These are phyloP conservation scores for Leucocoprinus leucothites DNA, from an alignment of 768 basidiomycete genomes.

Conservation along the genomic window DNA sequence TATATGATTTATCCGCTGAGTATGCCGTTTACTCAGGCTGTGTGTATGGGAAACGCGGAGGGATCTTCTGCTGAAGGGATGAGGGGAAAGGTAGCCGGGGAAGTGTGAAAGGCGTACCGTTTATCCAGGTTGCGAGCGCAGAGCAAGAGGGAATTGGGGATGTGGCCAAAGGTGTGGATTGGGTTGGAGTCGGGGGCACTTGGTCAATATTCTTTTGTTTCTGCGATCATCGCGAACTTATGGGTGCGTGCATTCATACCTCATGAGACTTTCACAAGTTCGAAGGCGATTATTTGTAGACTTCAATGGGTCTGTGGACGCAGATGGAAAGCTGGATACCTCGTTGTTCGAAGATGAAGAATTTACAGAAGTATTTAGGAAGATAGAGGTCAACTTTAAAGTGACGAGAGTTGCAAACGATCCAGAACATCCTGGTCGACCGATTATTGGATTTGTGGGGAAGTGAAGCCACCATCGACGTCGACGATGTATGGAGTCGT, in stretches of 20 bases:
- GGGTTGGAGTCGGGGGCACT: constrained; percentile 55
- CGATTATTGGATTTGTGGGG: constrained; percentile 54
- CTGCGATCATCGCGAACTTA: constrained; percentile 62
- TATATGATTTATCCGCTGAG: constrained; percentile 46
- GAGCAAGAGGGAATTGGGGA: constrained; percentile 18
- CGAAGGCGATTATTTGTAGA: constrained; percentile 26
- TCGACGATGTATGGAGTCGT: constrained; percentile 53
- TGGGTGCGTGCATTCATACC: constrained; percentile 44
- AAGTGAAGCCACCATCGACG: constrained; percentile 38
- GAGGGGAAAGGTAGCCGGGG: too few species aligned
- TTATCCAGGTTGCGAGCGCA: constrained; percentile 20
- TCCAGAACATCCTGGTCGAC: constrained; percentile 45
- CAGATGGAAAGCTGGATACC: constrained; percentile 20
- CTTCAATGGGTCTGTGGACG: constrained; percentile 39
- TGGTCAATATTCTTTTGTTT: constrained; percentile 71
- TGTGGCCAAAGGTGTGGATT: constrained; percentile 32
- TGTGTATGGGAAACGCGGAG: constrained; percentile 28
- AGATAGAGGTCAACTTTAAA: constrained; percentile 43
- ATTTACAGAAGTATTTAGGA: constrained; percentile 52
- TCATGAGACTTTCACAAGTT: constrained; percentile 12
- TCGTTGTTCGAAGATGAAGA: constrained; percentile 47
- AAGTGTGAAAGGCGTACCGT: constrained; percentile 15
- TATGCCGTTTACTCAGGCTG: constrained; percentile 50
- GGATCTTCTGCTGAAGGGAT: too few species aligned
- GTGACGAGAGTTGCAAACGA: constrained; percentile 41